phyloP scores from a whole-genome alignment of 768 basidiomycete genomes.

The Kwoniella newhampshirensis region DNA sequence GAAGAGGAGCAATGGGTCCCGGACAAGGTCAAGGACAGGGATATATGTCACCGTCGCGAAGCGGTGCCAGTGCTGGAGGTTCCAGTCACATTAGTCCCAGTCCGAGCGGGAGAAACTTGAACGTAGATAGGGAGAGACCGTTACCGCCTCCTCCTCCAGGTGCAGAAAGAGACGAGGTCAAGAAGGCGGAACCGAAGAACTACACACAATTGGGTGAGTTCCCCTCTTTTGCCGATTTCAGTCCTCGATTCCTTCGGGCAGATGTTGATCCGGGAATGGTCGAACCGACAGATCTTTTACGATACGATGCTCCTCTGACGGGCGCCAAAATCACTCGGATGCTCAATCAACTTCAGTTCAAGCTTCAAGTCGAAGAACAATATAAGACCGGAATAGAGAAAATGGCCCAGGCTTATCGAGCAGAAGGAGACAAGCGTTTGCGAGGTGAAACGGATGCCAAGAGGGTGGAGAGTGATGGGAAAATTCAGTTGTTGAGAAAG shows the following conservation, averaged over 20 bases:
- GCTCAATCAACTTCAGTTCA: conserved; percentile 99
- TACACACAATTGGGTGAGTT: conserved; percentile 50
- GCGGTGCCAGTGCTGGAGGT: conserved; percentile 9
- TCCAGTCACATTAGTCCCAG: conserved; percentile 26
- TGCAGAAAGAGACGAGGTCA: conserved; percentile 11
- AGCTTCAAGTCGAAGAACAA: conserved; percentile 95
- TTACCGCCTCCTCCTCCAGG: conserved; percentile 44
- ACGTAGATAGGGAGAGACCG: conserved; percentile 39
- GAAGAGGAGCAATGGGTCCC: no score
- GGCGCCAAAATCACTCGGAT: conserved; percentile 94
- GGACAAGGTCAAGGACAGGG: not conserved
- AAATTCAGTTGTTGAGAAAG: conserved; percentile 86
- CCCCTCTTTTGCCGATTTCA: not conserved
- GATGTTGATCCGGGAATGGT: not conserved
- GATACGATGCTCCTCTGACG: conserved; percentile 94
- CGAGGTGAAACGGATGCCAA: conserved; percentile 90
- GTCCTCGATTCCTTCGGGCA: not conserved
- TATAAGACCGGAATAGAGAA: conserved; percentile 98
- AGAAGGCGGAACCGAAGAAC: conserved; percentile 40
- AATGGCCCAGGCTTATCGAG: conserved; percentile 95
- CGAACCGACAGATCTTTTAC: conserved; percentile 70
- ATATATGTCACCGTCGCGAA: conserved; percentile 17
- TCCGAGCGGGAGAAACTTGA: conserved; percentile 25
- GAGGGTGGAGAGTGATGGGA: conserved; percentile 89
- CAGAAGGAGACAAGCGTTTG: conserved; percentile 95